phyloP scores from a whole-genome alignment of 768 basidiomycete genomes.

The Trametes elegans region DNA sequence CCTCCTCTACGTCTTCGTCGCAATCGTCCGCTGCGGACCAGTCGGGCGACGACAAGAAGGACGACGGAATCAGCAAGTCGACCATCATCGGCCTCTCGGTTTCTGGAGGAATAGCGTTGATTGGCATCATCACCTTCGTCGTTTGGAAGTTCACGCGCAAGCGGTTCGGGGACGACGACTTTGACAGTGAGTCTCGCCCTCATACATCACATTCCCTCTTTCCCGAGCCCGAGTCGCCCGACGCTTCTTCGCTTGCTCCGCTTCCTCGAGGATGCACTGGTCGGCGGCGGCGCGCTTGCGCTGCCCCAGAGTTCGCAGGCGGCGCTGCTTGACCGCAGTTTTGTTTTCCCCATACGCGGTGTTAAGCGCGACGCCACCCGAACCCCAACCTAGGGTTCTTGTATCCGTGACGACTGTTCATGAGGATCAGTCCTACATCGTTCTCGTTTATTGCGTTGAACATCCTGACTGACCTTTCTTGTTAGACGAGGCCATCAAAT shows the following conservation, averaged over 20 bases:
- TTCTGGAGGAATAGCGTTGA: slow-evolving; percentile 71
- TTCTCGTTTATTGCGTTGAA: not conserved
- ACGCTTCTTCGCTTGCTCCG: too few relatives aligned
- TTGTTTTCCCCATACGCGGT: not conserved
- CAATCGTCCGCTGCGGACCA: slow-evolving; percentile 27
- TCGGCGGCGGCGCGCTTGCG: not conserved
- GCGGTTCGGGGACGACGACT: slow-evolving; percentile 57
- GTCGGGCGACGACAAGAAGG: slow-evolving; percentile 18
- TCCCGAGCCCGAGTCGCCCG: too few relatives aligned
- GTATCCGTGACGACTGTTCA: not conserved
- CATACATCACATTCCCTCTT: too few relatives aligned
- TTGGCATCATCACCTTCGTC: slow-evolving; percentile 73
- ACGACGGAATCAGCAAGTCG: slow-evolving; percentile 54
- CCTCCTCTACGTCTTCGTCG: slow-evolving; percentile 28
- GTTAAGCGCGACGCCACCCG: not conserved
- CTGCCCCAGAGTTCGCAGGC: not conserved
- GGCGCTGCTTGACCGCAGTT: slow-evolving; percentile 1
- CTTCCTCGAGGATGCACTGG: slow-evolving; percentile 2
- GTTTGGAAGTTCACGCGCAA: slow-evolving; percentile 87
- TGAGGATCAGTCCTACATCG: not conserved
- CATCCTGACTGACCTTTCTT: not conserved
- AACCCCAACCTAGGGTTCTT: slow-evolving; percentile 12
- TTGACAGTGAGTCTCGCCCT: slow-evolving; percentile 70
- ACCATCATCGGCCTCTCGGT: slow-evolving; percentile 81
- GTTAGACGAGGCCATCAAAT: slow-evolving; percentile 82